Evolutionary conservation across 331 rosid species (phyloP).

Genomic region (Quercus phellos): DNA sequence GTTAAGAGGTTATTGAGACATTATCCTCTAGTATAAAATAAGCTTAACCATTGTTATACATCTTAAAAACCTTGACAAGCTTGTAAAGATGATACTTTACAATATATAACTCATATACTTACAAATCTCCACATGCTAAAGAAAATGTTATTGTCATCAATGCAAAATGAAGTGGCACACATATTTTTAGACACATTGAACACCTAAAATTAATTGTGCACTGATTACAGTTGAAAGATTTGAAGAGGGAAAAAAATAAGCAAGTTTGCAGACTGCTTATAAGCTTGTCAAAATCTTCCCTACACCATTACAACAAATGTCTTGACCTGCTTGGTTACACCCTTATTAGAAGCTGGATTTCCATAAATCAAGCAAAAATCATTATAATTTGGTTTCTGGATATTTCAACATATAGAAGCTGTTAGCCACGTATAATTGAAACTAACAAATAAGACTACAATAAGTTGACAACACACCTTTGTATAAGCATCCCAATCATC

Average conservation of each 20-base stretch:
- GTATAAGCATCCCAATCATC: conserved; percentile 54
- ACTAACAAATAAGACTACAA: conserved; percentile 19
- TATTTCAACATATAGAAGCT: conserved; percentile 30
- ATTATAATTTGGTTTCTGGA: conserved; percentile 46
- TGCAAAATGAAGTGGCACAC: no score
- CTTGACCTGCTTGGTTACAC: conserved; percentile 19
- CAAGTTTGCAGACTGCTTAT: neutral
- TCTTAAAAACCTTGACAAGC: no score
- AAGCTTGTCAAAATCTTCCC: conserved; percentile 25
- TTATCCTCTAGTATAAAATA: no score
- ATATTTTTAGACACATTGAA: no score
- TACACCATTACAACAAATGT: conserved; percentile 13
- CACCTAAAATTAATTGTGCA: neutral
- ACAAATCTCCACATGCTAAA: no score
- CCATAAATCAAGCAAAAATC: conserved; percentile 58
- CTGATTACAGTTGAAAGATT: neutral
- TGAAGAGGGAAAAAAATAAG: neutral
- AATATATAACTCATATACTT: no score
- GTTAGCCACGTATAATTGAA: conserved; percentile 23
- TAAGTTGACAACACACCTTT: conserved; percentile 28
- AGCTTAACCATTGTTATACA: no score
- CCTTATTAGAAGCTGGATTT: conserved; percentile 28
- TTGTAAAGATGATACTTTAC: no score
- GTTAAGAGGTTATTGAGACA: no score
- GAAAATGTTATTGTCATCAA: no score